Percentiles rank a stretch among this genome's conserved stretches.
Evolutionary conservation across 2,329 filamentous ascomycete species (phyloP).

Genomic region (Talaromyces sp.): DNA sequence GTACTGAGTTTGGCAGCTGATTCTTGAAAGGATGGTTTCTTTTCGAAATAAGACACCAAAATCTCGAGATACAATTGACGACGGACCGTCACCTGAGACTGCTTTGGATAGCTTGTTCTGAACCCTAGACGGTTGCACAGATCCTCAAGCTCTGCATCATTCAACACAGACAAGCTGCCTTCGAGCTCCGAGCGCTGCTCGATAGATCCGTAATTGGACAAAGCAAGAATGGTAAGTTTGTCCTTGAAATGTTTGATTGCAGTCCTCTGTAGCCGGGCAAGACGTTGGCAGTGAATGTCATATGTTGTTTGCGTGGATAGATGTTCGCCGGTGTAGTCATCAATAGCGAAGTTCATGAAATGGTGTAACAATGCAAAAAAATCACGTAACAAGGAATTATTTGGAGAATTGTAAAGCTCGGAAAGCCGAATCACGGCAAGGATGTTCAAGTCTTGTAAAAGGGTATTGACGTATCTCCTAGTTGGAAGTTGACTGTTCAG

Average conservation of each 20-base stretch:
- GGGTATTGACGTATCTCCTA: constrained; percentile 82
- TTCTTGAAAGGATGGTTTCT: constrained; percentile 77
- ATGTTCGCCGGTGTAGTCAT: constrained; percentile 82
- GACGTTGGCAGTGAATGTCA: constrained; percentile 67
- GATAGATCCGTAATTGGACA: constrained; percentile 89
- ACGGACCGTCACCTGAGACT: constrained; percentile 60
- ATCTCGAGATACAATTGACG: constrained; percentile 54
- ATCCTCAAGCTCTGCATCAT: constrained; percentile 66
- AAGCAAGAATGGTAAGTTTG: constrained; percentile 81
- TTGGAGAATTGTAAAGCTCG: constrained; percentile 67
- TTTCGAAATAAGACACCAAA: constrained; percentile 69
- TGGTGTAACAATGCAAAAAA: constrained; percentile 75
- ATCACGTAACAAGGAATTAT: constrained; percentile 73
- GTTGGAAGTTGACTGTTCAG: constrained; percentile 91
- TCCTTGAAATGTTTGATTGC: constrained; percentile 78
- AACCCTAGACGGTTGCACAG: constrained; percentile 70
- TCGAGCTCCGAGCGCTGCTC: constrained; percentile 74
- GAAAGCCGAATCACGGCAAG: constrained; percentile 73
- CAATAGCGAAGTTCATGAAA: constrained; percentile 82
- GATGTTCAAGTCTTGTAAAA: constrained; percentile 80
- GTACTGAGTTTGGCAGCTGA: constrained; percentile 63
- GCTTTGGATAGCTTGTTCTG: constrained; percentile 73
- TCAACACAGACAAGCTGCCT: constrained; percentile 65
- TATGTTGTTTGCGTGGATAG: constrained; percentile 68
- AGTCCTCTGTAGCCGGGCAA: constrained; percentile 74